These are phyloP conservation scores for Fusarium liriodendri DNA, from an alignment of 2,329 filamentous ascomycete species.

Conservation along the genomic window DNA sequence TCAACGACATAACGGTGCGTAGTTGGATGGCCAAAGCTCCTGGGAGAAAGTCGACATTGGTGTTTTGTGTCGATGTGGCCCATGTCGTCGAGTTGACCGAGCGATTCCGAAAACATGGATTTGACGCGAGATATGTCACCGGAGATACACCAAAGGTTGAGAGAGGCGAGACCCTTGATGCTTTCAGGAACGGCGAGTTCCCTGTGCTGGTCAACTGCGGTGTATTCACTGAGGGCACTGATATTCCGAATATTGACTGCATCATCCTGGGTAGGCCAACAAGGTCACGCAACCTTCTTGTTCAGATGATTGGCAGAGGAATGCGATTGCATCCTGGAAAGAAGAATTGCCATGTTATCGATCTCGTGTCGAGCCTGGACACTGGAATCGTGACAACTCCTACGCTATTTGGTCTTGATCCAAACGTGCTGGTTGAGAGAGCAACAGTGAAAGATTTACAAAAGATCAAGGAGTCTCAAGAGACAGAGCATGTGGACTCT, in stretches of 20 bases:
- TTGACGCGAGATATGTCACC: constrained; percentile 90
- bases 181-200: constrained; percentile 81
- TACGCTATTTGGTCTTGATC: constrained; percentile 92
- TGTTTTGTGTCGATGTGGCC: constrained; percentile 91
- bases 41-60: constrained; percentile 83
- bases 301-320: constrained; percentile 98
- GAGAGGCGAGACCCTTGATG: constrained; percentile 76
- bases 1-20: constrained; percentile 86
- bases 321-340: constrained; percentile 87
- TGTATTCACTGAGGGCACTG: constrained; percentile 96
- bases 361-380: constrained; percentile 89
- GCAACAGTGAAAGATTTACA: constrained; percentile 72
- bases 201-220: constrained; percentile 94
- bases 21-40: constrained; percentile 85
- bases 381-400: constrained; percentile 91
- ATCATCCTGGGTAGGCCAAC: constrained; percentile 89
- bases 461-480: constrained; percentile 61
- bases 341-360: constrained; percentile 91
- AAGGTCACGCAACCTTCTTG: constrained; percentile 88
- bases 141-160: constrained; percentile 78
- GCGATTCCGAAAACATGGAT: constrained; percentile 79
- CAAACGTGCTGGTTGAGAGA: constrained; percentile 78
- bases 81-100: constrained; percentile 82
- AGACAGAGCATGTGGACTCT: constrained; percentile 51
- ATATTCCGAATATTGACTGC: constrained; percentile 97